Evolutionary conservation across 164 flowering plant genomes (phyloP).

Genomic region (Piper longum): DNA sequence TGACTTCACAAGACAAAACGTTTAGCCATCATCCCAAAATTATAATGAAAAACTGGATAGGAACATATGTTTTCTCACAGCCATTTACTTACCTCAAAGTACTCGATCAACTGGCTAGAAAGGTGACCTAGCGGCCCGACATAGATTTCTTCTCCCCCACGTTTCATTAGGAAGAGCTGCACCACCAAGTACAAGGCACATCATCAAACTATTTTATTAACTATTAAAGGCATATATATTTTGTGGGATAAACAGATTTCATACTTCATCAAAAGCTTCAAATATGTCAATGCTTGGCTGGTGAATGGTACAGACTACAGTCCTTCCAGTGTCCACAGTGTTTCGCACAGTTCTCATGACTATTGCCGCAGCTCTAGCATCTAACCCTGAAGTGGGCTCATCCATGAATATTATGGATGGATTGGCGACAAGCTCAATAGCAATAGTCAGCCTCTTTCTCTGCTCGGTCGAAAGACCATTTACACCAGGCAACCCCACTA

Average conservation of each 20-base stretch:
- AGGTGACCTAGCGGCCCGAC: slow-evolving; percentile 32
- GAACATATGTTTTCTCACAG: not conserved
- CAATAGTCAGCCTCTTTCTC: slow-evolving; percentile 40
- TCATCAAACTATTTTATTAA: not conserved
- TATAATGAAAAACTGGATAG: not conserved
- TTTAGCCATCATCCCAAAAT: not conserved
- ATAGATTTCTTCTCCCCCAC: slow-evolving; percentile 33
- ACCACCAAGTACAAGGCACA: not conserved
- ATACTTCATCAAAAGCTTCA: slow-evolving; percentile 44
- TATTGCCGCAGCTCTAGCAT: slow-evolving; percentile 47
- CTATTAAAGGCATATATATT: too few species aligned
- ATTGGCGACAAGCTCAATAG: slow-evolving; percentile 52
- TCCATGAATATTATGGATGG: slow-evolving; percentile 54
- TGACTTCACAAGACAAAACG: slow-evolving; percentile 11
- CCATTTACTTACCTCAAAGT: slow-evolving; percentile 25
- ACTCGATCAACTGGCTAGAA: slow-evolving; percentile 23
- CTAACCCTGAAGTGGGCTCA: slow-evolving; percentile 51
- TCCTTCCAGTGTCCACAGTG: slow-evolving; percentile 43
- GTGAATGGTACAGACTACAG: slow-evolving; percentile 44
- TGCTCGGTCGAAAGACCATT: slow-evolving; percentile 46
- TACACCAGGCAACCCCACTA: slow-evolving; percentile 37
- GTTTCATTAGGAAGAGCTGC: slow-evolving; percentile 29
- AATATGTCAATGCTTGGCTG: slow-evolving; percentile 50
- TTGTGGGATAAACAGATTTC: not conserved
- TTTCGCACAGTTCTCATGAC: slow-evolving; percentile 52